phyloP scores from a whole-genome alignment of 2,329 filamentous ascomycete species.

The Fusarium dimerum region DNA sequence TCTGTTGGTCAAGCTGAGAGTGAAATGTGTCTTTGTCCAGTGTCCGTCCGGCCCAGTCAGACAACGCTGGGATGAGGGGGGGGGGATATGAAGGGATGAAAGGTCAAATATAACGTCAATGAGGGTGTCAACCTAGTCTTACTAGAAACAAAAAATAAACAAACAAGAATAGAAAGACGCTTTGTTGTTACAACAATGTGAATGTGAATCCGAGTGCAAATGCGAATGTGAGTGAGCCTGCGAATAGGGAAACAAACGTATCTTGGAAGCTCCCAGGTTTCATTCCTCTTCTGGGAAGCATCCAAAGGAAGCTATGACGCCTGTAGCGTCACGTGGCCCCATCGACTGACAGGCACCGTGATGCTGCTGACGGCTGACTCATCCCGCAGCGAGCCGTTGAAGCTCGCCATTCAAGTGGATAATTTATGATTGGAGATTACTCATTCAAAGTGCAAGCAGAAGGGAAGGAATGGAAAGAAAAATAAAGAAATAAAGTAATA shows the following conservation, averaged over 20 bases:
- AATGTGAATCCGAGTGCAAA: too few relatives aligned
- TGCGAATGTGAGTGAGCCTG: not conserved
- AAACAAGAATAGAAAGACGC: not conserved
- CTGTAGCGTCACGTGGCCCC: conserved; percentile 14
- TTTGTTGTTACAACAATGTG: not conserved
- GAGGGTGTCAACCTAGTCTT: not conserved
- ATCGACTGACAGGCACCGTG: not conserved
- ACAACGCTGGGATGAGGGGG: conserved; percentile 3
- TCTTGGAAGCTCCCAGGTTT: conserved; percentile 5
- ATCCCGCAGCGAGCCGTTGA: not conserved
- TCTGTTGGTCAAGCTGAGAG: conserved; percentile 6
- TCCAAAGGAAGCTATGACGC: conserved; percentile 15
- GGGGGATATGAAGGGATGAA: conserved; percentile 1
- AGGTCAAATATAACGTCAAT: not conserved
- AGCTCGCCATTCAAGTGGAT: not conserved
- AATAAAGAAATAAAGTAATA: too few relatives aligned
- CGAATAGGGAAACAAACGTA: not conserved
- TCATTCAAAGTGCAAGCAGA: not conserved
- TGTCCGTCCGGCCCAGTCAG: conserved; percentile 4
- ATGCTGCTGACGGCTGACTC: not conserved
- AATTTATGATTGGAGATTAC: not conserved
- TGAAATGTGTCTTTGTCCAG: conserved; percentile 26
- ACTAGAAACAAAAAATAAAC: not conserved
- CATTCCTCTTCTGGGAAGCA: not conserved
- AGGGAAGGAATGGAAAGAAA: not conserved